Conservation (phyloP, 2,329 filamentous ascomycete genomes). For the Berkeleyomyces rouxiae region DNA sequence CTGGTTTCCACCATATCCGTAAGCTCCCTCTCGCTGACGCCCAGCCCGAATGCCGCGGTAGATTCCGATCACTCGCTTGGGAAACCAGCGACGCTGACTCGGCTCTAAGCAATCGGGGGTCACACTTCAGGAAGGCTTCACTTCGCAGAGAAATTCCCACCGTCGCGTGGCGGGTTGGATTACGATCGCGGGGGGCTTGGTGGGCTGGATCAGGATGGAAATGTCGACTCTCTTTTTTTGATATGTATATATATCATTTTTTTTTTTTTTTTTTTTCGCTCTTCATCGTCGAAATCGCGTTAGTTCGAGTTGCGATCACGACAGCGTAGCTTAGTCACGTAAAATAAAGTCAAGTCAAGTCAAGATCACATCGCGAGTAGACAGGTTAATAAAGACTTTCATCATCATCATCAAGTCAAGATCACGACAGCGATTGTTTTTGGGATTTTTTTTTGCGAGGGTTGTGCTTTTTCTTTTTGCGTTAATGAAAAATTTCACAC, state of each 20-base stretch:
- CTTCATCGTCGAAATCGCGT: too few species aligned
- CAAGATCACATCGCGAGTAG: too few species aligned
- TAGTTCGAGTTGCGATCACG: too few species aligned
- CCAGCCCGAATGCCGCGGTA: slow-evolving; percentile 54
- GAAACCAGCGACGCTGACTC: slow-evolving; percentile 47
- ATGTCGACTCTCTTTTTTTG: slow-evolving; percentile 31
- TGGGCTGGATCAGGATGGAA: slow-evolving; percentile 38
- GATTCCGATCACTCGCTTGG: slow-evolving; percentile 42
- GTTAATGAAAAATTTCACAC: too few species aligned
- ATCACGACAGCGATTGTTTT: too few species aligned
- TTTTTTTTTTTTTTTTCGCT: background rate
- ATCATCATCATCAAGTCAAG: too few species aligned
- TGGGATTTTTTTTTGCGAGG: too few species aligned
- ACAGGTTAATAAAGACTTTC: too few species aligned
- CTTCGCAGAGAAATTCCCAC: slow-evolving; percentile 56
- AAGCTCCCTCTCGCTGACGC: slow-evolving; percentile 39
- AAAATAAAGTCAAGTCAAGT: too few species aligned
- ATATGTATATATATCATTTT: slow-evolving; percentile 15
- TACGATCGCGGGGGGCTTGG: slow-evolving; percentile 47
- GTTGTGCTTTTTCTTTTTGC: too few species aligned
- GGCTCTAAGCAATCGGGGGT: slow-evolving; percentile 51
- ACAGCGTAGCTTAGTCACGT: too few species aligned
- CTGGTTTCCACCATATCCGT: slow-evolving; percentile 36
- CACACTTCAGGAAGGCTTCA: slow-evolving; percentile 54
- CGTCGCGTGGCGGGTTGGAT: slow-evolving; percentile 55